phyloP scores from a whole-genome alignment of 495 filamentous ascomycete species.

The Podospora sp. region DNA sequence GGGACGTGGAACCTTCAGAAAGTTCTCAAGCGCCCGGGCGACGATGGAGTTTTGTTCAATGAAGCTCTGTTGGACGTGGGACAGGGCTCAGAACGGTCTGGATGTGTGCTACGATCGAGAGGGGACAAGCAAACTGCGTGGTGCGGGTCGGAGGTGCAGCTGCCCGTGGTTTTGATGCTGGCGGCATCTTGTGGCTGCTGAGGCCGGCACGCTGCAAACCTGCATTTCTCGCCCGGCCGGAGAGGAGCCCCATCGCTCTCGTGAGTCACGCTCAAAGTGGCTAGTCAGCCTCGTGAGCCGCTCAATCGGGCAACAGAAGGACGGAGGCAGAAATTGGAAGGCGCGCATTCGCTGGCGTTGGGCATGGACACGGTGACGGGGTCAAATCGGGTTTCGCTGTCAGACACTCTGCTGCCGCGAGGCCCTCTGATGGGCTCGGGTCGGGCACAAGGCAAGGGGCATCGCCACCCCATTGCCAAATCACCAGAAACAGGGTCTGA shows the following conservation, averaged over 20 bases:
- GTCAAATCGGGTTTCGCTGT: slow-evolving; percentile 31
- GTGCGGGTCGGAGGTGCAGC: slow-evolving; percentile 32
- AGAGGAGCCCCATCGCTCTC: neutral
- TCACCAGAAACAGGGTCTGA: slow-evolving; percentile 28
- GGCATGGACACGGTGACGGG: slow-evolving; percentile 34
- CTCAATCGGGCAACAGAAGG: slow-evolving; percentile 25
- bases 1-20: slow-evolving; percentile 5
- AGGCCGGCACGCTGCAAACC: slow-evolving; percentile 2
- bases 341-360: slow-evolving; percentile 32
- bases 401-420: neutral
- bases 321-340: slow-evolving; percentile 19
- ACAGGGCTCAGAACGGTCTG: slow-evolving; percentile 20
- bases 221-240: neutral
- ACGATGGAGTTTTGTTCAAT: slow-evolving; percentile 28
- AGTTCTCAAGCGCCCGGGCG: slow-evolving; percentile 30
- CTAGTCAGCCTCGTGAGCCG: slow-evolving; percentile 30
- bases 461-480: slow-evolving; percentile 39
- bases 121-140: slow-evolving; percentile 14
- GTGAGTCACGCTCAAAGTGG: slow-evolving; percentile 35
- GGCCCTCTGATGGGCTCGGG: neutral
- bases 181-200: slow-evolving; percentile 8
- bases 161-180: slow-evolving; percentile 28
- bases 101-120: slow-evolving; percentile 21
- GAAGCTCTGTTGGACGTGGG: slow-evolving; percentile 24
- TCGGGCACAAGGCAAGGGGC: slow-evolving; percentile 15